Conservation (phyloP, 148 eudicot species). For the Silene latifolia region DNA sequence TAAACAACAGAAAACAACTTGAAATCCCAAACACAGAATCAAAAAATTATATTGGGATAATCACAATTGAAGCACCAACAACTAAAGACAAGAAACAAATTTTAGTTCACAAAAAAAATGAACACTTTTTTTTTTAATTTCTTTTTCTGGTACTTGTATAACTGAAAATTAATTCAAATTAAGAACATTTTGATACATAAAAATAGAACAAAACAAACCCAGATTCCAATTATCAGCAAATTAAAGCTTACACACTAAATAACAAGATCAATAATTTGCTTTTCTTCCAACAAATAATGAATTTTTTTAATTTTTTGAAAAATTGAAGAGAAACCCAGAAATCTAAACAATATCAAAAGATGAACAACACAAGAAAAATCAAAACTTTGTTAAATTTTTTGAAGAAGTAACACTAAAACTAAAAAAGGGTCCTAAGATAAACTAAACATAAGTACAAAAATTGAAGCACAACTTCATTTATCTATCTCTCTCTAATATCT, state of each 20-base stretch:
- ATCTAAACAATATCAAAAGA: conserved; percentile 15
- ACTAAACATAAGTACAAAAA: conserved; percentile 13
- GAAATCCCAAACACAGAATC: conserved; percentile 10
- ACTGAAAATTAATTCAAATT: conserved; percentile 17
- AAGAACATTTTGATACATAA: background rate
- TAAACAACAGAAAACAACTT: conserved; percentile 1
- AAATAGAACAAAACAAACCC: background rate
- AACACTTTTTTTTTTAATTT: background rate
- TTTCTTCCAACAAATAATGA: conserved; percentile 23
- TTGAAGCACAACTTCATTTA: conserved; percentile 6
- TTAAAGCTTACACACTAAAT: background rate
- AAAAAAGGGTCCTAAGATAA: conserved; percentile 10
- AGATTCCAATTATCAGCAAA: conserved; percentile 8
- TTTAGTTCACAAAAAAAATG: conserved; percentile 5
- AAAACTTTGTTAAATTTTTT: conserved; percentile 18
- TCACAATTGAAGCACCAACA: conserved; percentile 16
- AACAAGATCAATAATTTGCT: background rate
- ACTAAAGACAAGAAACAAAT: conserved; percentile 14
- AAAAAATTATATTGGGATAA: conserved; percentile 5
- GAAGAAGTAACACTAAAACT: conserved; percentile 1
- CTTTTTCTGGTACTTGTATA: conserved; percentile 1
- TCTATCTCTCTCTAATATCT: background rate
- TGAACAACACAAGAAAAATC: conserved; percentile 12
- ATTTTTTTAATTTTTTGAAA: conserved; percentile 7
- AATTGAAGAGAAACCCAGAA: conserved; percentile 23